Evolutionary conservation across 768 basidiomycete species (phyloP).

Genomic region (Trametes maxima): DNA sequence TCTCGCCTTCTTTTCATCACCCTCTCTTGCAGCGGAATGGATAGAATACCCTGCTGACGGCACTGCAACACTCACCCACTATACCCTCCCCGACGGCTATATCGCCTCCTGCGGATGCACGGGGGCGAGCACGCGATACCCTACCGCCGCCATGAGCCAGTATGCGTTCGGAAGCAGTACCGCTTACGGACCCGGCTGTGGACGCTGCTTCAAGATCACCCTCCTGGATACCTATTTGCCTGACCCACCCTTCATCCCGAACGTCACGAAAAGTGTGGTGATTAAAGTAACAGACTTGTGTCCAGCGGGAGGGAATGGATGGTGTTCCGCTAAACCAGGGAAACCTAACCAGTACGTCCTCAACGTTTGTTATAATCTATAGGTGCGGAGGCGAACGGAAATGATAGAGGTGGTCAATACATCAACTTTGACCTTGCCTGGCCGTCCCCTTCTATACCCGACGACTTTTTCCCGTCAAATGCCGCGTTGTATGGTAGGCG

Average conservation of each 20-base stretch:
- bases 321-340: slow-evolving; percentile 68
- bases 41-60: slow-evolving; percentile 65
- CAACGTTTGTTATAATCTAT: not conserved
- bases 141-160: slow-evolving; percentile 79
- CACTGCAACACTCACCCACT: slow-evolving; percentile 79
- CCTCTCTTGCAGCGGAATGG: slow-evolving; percentile 46
- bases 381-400: not conserved
- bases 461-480: slow-evolving; percentile 76
- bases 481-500: slow-evolving; percentile 60
- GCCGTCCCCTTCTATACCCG: slow-evolving; percentile 68
- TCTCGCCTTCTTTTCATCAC: slow-evolving; percentile 30
- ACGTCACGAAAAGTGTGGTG: slow-evolving; percentile 59
- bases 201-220: slow-evolving; percentile 78
- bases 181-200: slow-evolving; percentile 74
- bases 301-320: slow-evolving; percentile 60
- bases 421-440: slow-evolving; percentile 85
- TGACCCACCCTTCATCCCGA: slow-evolving; percentile 70
- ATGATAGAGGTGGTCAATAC: slow-evolving; percentile 59
- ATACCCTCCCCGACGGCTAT: slow-evolving; percentile 53
- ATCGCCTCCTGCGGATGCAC: slow-evolving; percentile 82
- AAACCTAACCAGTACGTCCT: slow-evolving; percentile 64
- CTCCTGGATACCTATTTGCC: slow-evolving; percentile 68
- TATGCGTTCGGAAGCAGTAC: slow-evolving; percentile 77
- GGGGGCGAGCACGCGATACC: slow-evolving; percentile 53
- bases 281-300: slow-evolving; percentile 84